Evolutionary conservation across 345 rosid species (phyloP).

Genomic region (Aquilaria yunnanensis): DNA sequence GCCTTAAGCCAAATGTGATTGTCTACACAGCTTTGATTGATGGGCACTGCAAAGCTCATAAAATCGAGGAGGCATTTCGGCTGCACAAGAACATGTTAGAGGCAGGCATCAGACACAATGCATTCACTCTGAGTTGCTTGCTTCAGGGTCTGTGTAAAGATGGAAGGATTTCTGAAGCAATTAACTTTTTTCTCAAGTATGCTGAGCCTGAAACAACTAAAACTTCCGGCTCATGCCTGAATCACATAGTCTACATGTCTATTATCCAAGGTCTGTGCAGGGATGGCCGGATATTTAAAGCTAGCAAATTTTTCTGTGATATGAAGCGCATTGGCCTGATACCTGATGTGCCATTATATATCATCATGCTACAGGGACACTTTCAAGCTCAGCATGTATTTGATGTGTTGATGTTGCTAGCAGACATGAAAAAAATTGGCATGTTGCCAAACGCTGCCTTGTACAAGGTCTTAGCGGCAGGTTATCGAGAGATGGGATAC

Average conservation of each 20-base stretch:
- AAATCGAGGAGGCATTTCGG: slow-evolving; percentile 44
- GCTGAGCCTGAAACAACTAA: slow-evolving; percentile 6
- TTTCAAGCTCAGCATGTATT: slow-evolving; percentile 36
- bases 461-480: slow-evolving; percentile 25
- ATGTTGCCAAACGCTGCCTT: slow-evolving; percentile 33
- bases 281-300: slow-evolving; percentile 48
- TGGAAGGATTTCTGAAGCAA: slow-evolving; percentile 40
- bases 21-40: slow-evolving; percentile 56
- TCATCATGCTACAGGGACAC: slow-evolving; percentile 34
- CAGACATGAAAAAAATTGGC: slow-evolving; percentile 64
- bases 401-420: slow-evolving; percentile 55
- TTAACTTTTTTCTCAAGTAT: slow-evolving; percentile 33
- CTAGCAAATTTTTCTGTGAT: slow-evolving; percentile 41
- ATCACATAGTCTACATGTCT: slow-evolving; percentile 21
- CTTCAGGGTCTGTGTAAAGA: slow-evolving; percentile 56
- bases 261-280: slow-evolving; percentile 54
- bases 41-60: slow-evolving; percentile 54
- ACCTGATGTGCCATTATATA: slow-evolving; percentile 34
- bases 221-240: slow-evolving; percentile 27
- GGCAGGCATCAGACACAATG: slow-evolving; percentile 43
- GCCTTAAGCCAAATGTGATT: slow-evolving; percentile 52
- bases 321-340: slow-evolving; percentile 43
- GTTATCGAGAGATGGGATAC: slow-evolving; percentile 42
- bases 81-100: slow-evolving; percentile 48
- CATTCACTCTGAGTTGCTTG: slow-evolving; percentile 51